These are phyloP conservation scores for Thermothelomyces thermophilus DNA, from an alignment of 2,329 filamentous ascomycete genomes.

Conservation along the genomic window DNA sequence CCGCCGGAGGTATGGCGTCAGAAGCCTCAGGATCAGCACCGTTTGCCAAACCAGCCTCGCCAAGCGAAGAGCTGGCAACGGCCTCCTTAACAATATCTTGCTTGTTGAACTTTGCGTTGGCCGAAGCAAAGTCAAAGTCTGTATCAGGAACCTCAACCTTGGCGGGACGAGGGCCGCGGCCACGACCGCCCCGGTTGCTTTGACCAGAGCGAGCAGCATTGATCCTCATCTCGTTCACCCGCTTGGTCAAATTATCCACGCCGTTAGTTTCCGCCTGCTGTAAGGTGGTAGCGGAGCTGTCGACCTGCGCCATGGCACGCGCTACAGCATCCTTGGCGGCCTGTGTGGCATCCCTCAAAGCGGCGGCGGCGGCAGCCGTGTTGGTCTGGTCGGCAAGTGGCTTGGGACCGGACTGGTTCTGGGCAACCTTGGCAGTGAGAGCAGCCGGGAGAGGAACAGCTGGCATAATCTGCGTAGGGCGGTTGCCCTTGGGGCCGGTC, in stretches of 20 bases:
- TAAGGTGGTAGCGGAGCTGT: constrained; percentile 30
- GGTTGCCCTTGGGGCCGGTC: constrained; percentile 40
- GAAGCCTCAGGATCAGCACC: constrained; percentile 20
- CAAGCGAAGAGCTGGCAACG: constrained; percentile 66
- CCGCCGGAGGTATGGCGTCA: constrained; percentile 38
- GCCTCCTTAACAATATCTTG: constrained; percentile 84
- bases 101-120: constrained; percentile 86
- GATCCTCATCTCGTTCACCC: constrained; percentile 70
- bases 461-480: constrained; percentile 49
- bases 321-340: constrained; percentile 69
- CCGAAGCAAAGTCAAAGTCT: constrained; percentile 84
- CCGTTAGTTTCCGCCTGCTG: constrained; percentile 36
- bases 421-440: constrained; percentile 28
- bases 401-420: constrained; percentile 30
- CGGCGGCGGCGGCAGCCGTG: constrained; percentile 33
- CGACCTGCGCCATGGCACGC: constrained; percentile 74
- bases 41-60: constrained; percentile 42
- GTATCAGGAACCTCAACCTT: constrained; percentile 85
- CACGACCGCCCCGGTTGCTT: constrained; percentile 40
- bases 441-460: constrained; percentile 57
- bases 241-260: constrained; percentile 66
- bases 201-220: constrained; percentile 49
- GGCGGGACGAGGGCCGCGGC: constrained; percentile 42
- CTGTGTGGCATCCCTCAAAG: constrained; percentile 62
- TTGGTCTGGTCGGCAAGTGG: constrained; percentile 33